Conservation (phyloP, 208 protist genomes). For the Wallacemonas rigidus region DNA sequence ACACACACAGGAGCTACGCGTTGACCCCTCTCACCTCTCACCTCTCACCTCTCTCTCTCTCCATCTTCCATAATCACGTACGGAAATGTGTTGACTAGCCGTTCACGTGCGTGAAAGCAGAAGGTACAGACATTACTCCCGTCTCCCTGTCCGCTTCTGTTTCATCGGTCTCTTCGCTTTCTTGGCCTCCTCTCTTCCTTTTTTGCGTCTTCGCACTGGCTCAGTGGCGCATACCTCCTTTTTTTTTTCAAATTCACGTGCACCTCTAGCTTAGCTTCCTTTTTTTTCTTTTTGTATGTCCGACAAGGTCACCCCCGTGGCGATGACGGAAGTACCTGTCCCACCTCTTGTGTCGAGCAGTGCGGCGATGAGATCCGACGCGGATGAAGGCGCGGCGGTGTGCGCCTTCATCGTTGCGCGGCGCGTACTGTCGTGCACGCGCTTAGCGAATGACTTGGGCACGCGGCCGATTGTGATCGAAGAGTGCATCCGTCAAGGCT, state of each 20-base stretch:
- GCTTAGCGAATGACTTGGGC: slow-evolving; percentile 52
- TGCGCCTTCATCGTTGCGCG: slow-evolving; percentile 69
- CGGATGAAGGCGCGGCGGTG: slow-evolving; percentile 60
- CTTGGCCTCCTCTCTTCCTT: not conserved
- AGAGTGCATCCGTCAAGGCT: slow-evolving; percentile 72
- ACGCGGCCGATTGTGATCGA: slow-evolving; percentile 74
- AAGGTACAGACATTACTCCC: not conserved
- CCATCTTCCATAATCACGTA: too few species aligned
- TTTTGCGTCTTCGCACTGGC: not conserved
- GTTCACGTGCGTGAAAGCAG: not conserved
- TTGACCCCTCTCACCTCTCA: too few species aligned
- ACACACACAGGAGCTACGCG: too few species aligned
- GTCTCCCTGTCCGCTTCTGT: not conserved
- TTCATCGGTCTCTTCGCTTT: not conserved
- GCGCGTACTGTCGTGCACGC: slow-evolving; percentile 35
- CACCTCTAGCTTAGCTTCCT: not conserved
- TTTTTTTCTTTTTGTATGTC: slow-evolving; percentile 9
- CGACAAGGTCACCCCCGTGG: not conserved
- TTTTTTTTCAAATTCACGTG: not conserved
- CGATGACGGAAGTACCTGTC: not conserved
- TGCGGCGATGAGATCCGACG: not conserved
- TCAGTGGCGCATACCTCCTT: not conserved
- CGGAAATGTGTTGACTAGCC: too few species aligned
- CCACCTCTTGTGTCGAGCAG: not conserved
- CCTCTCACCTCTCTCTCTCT: too few species aligned